Conservation (phyloP, 495 filamentous ascomycete species). For the Jackrogersella minutella region DNA sequence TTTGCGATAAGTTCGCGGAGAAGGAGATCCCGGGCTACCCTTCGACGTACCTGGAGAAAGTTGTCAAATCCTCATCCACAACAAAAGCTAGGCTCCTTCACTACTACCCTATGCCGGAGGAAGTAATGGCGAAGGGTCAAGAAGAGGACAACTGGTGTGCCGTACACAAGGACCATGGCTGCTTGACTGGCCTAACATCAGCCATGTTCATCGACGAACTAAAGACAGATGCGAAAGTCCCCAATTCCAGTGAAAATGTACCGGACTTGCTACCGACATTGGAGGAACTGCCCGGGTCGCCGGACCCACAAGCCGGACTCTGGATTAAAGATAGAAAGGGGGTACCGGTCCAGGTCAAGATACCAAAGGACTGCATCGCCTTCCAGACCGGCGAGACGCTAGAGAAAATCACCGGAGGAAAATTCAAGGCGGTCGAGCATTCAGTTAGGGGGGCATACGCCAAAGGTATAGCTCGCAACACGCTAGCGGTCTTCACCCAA, state of each 20-base stretch:
- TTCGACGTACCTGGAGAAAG: conserved; percentile 78
- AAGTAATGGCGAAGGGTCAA: conserved; percentile 33
- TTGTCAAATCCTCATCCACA: conserved; percentile 83
- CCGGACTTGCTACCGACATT: conserved; percentile 58
- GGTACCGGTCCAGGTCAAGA: conserved; percentile 81
- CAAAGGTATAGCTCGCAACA: conserved; percentile 80
- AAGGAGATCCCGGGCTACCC: conserved; percentile 79
- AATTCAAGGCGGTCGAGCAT: conserved; percentile 94
- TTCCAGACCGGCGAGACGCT: conserved; percentile 97
- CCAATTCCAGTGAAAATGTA: conserved; percentile 42
- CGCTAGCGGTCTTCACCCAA: conserved; percentile 96
- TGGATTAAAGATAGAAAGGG: conserved; percentile 90
- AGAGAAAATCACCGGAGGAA: conserved; percentile 85
- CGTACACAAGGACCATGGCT: conserved; percentile 92
- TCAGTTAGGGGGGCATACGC: conserved; percentile 78
- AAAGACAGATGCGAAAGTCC: conserved; percentile 53
- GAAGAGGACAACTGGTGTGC: conserved; percentile 95
- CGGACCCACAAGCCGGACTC: conserved; percentile 83
- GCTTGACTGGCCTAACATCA: conserved; percentile 90
- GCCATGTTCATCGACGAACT: conserved; percentile 95
- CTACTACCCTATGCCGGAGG: conserved; percentile 77
- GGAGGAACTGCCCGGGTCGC: conserved; percentile 72
- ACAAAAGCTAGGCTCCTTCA: conserved; percentile 94
- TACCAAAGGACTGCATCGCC: conserved; percentile 87
- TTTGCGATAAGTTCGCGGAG: conserved; percentile 86